Base-by-base conservation (phyloP, 371 early-diverging fungal species). In the Choanephora cucurbitarum region DNA sequence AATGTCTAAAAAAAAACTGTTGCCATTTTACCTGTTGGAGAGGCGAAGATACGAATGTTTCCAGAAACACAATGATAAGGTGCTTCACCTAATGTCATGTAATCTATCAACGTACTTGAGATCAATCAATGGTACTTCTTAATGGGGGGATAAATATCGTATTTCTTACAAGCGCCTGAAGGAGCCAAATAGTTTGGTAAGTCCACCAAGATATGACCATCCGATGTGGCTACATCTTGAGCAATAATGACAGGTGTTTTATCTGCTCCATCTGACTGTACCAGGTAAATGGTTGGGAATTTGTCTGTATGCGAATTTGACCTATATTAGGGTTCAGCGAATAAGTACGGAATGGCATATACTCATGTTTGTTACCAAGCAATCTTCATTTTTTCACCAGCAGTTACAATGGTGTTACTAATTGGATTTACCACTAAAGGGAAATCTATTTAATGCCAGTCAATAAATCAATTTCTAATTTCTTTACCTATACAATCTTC, bases 301-400 rank as follows among this genome's bases (percentile, higher is more conserved):
- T 19, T 31, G 11, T 33, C 40, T 44, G 24, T 49, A 45, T 65
- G 66, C 19, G 66, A 57, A 45, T 60, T 56, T 14, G 55, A 39
- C 66, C 66, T 62, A 56, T 18, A 52, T 19, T 32, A 24, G 19
- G 21, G 28, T 37, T 10, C 13, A 33, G 21, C 42, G 23, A 34
- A n/a, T n/a, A n/a, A n/a, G n/a, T n/a, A n/a, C n/a, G n/a, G n/a
- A n/a, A n/a, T n/a, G n/a, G n/a, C n/a, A n/a, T n/a, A n/a, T n/a
- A n/a, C n/a, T n/a, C n/a, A n/a, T n/a, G n/a, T n/a, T n/a, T n/a
- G 11, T 47, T 62, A 62, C 63, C 63, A 66, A 28, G 44, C 23
- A 53, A 66, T 66, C 31, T 66, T 66, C 54, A 66, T 60, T 54
- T 66, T 57, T 23, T 60, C 60, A 24, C 66, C 66, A 22, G 66